Base-by-base conservation (phyloP, 768 basidiomycete genomes). In the Gymnopilus junonius region DNA sequence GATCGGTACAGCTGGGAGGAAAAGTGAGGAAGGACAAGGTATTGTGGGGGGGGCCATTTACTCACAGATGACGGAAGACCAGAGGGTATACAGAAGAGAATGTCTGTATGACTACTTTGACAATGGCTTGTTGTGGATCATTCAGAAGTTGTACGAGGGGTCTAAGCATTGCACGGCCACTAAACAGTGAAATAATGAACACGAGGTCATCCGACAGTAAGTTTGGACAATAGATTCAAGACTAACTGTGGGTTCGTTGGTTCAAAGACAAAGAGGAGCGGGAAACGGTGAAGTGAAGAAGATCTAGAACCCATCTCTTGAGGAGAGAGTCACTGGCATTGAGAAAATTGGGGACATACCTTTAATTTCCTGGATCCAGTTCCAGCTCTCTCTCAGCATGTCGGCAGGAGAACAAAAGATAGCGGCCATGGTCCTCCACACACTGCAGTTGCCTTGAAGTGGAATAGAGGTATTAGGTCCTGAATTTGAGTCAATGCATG, bases 281-380 rank as follows among this genome's bases (percentile, higher is more conserved):
- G 72, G 89, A 90, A 66, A 97, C 88, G 15, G 91, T 94, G 81
- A 91, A 93, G 72, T 94, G 93, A 54, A 97, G 80, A 65, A 97
- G 85, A 77, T 97, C 94, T 66, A 97, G 83, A 58, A 95, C 89
- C 96, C 96, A 98, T 82, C 87, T 82, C 81, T 93, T 94, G 82
- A 97, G 84, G 67, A 92, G 74, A 43, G 93, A 92, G 79, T 97
- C 94, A 46, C 86, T 88, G 45, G 91, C 86, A 74, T 88, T 86
- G 53, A 89, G 84, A 66, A 93, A n/a, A n/a, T n/a, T n/a, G n/a
- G n/a, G n/a, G n/a, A n/a, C n/a, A n/a, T n/a, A n/a, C n/a, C n/a
- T n/a, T n/a, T n/a, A n/a, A n/a, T n/a, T n/a, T n/a, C n/a, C n/a
- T n/a, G n/a, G n/a, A n/a, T n/a, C n/a, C n/a, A n/a, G n/a, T n/a